These are phyloP conservation scores for Populus ilicifolia DNA, from an alignment of 345 rosid species.

Conservation along the genomic window DNA sequence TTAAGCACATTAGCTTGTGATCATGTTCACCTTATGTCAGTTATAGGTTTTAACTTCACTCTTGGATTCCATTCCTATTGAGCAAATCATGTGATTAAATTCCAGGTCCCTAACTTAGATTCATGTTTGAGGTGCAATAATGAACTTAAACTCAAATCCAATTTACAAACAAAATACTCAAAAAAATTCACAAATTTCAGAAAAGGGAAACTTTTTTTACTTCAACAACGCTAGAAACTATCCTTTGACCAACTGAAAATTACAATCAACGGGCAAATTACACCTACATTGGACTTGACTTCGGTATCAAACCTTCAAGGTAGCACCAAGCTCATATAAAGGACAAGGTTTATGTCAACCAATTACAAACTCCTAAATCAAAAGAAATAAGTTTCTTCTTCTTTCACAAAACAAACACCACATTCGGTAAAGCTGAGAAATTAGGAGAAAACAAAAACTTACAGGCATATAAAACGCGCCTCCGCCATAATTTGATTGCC, in stretches of 20 bases:
- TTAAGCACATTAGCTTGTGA: background rate
- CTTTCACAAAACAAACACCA: no score
- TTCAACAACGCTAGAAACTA: background rate
- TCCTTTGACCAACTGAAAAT: background rate
- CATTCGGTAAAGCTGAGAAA: background rate
- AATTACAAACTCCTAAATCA: background rate
- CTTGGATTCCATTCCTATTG: background rate
- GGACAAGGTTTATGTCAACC: background rate
- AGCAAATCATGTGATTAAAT: background rate
- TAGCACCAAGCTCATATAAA: background rate
- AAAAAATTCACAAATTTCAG: background rate
- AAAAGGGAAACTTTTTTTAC: background rate
- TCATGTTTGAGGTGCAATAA: background rate
- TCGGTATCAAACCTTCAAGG: background rate
- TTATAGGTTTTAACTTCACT: background rate
- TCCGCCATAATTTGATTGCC: conserved; percentile 50
- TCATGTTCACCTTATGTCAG: background rate
- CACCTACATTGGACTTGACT: background rate
- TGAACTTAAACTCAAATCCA: background rate
- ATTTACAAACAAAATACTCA: background rate
- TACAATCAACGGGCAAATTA: background rate
- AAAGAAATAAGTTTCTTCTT: background rate
- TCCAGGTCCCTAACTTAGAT: background rate
- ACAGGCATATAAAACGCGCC: conserved; percentile 57
- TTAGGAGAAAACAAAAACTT: background rate